A percentile compares a stretch with the other conserved stretches of the same genome.
These are phyloP conservation scores for Phyllosticta citrichinensis DNA, from an alignment of 2,329 filamentous ascomycete species.

Conservation along the genomic window DNA sequence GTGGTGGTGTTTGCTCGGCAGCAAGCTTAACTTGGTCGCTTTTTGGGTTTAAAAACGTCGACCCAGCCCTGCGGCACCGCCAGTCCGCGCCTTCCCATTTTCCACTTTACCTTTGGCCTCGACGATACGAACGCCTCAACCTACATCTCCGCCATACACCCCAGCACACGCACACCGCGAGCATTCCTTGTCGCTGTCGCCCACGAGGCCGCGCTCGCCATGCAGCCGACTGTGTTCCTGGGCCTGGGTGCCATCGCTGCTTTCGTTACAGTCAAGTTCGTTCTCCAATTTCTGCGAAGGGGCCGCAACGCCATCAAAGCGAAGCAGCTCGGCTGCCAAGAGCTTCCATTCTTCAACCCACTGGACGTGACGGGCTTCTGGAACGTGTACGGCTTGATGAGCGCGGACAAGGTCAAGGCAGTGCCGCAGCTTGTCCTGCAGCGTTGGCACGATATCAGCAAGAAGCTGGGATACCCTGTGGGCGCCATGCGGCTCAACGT, in stretches of 20 bases:
- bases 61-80: background rate
- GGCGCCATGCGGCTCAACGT: constrained; percentile 24
- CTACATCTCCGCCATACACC: background rate
- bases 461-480: constrained; percentile 15
- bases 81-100: background rate
- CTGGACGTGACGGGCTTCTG: constrained; percentile 46
- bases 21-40: background rate
- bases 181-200: background rate
- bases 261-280: constrained; percentile 17
- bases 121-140: background rate
- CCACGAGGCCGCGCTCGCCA: constrained; percentile 4
- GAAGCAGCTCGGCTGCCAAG: constrained; percentile 36
- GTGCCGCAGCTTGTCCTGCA: constrained; percentile 23
- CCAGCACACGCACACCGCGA: no score
- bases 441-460: constrained; percentile 16
- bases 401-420: constrained; percentile 25
- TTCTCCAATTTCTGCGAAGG: background rate
- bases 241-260: constrained; percentile 19
- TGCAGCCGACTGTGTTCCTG: constrained; percentile 21
- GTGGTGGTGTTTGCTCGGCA: background rate
- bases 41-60: background rate
- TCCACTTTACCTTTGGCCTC: background rate
- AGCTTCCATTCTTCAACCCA: constrained; percentile 33
- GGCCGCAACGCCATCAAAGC: constrained; percentile 29
- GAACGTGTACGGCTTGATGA: constrained; percentile 32